Percentiles rank a stretch among this genome's conserved stretches.
phyloP scores from a whole-genome alignment of 257 asterid species.

The Agastache rugosa region DNA sequence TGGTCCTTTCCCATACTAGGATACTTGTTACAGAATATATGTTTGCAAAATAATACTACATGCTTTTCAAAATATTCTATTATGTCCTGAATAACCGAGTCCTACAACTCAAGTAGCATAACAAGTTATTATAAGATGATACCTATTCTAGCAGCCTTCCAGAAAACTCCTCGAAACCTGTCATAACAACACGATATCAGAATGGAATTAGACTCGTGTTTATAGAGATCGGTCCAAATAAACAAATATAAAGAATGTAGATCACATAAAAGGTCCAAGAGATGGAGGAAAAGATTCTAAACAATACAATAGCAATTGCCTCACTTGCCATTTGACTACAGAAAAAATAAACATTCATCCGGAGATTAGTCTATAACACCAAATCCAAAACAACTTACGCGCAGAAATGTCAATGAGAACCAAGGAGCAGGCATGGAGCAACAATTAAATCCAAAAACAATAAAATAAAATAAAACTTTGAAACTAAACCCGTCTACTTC shows the following conservation, averaged over 20 bases:
- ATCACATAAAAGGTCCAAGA: background rate
- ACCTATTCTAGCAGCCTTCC: slow-evolving; percentile 74
- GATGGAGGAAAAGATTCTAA: slow-evolving; percentile 20
- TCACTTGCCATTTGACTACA: slow-evolving; percentile 15
- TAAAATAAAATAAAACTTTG: background rate
- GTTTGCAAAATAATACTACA: background rate
- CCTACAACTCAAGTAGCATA: slow-evolving; percentile 10
- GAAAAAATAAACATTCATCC: background rate
- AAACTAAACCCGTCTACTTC: background rate
- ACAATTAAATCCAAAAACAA: slow-evolving; percentile 13
- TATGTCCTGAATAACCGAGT: slow-evolving; percentile 25
- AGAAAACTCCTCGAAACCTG: slow-evolving; percentile 67
- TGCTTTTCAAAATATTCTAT: background rate
- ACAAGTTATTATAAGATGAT: slow-evolving; percentile 21
- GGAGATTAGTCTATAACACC: background rate
- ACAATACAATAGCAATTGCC: background rate
- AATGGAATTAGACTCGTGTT: slow-evolving; percentile 14
- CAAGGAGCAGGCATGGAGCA: slow-evolving; percentile 25
- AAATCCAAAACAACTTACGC: background rate
- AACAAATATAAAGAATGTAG: background rate
- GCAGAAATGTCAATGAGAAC: slow-evolving; percentile 2
- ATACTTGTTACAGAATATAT: background rate
- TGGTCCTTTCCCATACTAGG: slow-evolving; percentile 11
- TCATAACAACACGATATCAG: slow-evolving; percentile 35
- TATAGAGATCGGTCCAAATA: background rate